A percentile compares a stretch with the other conserved stretches of the same genome.
phyloP scores from a whole-genome alignment of 169 alveolate species.

The Cryptosporidium ryanae region DNA sequence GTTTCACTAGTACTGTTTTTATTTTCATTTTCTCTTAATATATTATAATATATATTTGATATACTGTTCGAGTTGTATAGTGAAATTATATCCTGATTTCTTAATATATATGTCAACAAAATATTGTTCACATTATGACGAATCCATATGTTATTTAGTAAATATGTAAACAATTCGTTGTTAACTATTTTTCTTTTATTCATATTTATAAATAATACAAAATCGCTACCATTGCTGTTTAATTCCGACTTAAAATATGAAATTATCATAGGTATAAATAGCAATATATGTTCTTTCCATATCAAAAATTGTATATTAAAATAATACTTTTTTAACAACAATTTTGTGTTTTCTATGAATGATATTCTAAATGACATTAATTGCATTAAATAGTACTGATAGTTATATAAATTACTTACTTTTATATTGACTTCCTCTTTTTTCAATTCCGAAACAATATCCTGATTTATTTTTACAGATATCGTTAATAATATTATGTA shows the following conservation, averaged over 20 bases:
- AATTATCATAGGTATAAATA: constrained; percentile 18
- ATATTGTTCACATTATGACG: neutral
- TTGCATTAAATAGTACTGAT: neutral
- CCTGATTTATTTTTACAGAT: constrained; percentile 21
- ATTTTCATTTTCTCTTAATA: neutral
- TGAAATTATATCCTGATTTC: constrained; percentile 28
- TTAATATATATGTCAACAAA: constrained; percentile 15
- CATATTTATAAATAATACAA: neutral
- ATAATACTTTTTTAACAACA: constrained; percentile 2
- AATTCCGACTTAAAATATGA: constrained; percentile 8
- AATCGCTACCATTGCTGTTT: neutral
- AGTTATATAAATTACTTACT: neutral
- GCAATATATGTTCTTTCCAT: constrained; percentile 31
- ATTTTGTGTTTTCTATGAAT: neutral
- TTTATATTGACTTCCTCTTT: neutral
- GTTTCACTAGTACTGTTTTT: neutral
- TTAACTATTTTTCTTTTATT: neutral
- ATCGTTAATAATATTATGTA: constrained; percentile 3
- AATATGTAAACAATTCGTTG: neutral
- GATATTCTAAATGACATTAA: neutral
- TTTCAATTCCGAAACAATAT: constrained; percentile 4
- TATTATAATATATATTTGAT: constrained; percentile 15
- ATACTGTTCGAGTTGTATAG: constrained; percentile 5
- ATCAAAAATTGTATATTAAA: neutral
- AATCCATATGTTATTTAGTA: constrained; percentile 12